Evolutionary conservation across 495 filamentous ascomycete species (phyloP).

Genomic region (Lentithecium fluviatile): DNA sequence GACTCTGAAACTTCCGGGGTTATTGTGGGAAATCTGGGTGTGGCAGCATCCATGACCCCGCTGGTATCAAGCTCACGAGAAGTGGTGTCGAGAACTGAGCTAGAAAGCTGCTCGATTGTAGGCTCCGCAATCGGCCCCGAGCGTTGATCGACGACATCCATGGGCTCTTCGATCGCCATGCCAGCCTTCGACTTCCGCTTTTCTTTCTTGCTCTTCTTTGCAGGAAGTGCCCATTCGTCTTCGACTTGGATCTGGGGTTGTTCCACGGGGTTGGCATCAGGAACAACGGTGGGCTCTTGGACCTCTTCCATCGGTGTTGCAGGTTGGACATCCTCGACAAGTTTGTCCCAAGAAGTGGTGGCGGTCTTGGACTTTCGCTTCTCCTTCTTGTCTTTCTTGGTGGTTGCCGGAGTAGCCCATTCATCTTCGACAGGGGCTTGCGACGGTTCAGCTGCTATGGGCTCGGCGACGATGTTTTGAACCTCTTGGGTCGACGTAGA

Average conservation of each 20-base stretch:
- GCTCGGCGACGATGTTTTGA: neutral
- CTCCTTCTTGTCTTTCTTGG: conserved; percentile 25
- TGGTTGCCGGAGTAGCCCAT: no score
- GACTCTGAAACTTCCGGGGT: conserved; percentile 1
- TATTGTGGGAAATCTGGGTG: neutral
- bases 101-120: no score
- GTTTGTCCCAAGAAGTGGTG: conserved; percentile 8
- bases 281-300: neutral
- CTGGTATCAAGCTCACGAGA: neutral
- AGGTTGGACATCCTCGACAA: neutral
- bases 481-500: neutral
- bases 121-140: no score
- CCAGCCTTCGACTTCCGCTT: conserved; percentile 29
- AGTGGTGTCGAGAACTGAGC: no score
- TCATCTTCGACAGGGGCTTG: no score
- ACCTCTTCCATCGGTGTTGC: neutral
- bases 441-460: neutral
- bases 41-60: neutral
- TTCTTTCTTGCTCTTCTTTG: conserved; percentile 25
- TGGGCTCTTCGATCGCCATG: conserved; percentile 5
- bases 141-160: neutral
- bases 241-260: neutral
- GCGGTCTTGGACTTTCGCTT: conserved; percentile 28
- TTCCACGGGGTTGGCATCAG: no score
- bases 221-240: neutral